Base-by-base conservation (phyloP, 371 early-diverging fungal genomes). In the Circinella minor region DNA sequence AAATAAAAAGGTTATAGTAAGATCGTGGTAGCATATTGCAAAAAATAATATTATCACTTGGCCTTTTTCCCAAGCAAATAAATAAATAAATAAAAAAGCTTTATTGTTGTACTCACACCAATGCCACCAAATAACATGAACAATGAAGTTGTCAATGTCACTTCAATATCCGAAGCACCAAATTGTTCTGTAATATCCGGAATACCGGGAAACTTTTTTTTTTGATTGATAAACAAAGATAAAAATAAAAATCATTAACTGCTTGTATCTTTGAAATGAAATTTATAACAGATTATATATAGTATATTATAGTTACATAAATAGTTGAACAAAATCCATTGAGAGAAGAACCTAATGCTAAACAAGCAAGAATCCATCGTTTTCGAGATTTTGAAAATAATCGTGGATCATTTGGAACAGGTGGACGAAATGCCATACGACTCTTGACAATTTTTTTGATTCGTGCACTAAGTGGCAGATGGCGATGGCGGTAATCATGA, bases 101-200 rank as follows among this genome's bases (percentile, higher is more conserved):
- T 6, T 11, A 43, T 43, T 9, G 11, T 10, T 46, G 18, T 5
- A 61, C 72, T 62, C 72, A 70, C 75, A 63, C 81, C 82, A 65
- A 87, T 76, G 34, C 85, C 88, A 71, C 84, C 83, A 66, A 81
- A 81, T 20, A 87, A 65, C 38, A 87, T 81, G 55, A 87, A 87
- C 34, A 83, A 70, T 27, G 84, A 82, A 9, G 83, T 82, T 0
- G 88, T 84, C 61, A 83, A 72, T 55, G 80, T 78, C 55, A 84
- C 83, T 38, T 74, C 71, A 3, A 79, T 81, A 36, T 67, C 59
- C 1, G 78, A 74, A 1, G 86, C 81, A 10, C 75, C 54, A 13
- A 87, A 75, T 5, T 84, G 83, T 15, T 68, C 15, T 11, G 71
- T 75, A 63, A 87, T 82, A 61, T 76, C 74, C 14, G 81, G 81